phyloP scores from a whole-genome alignment of 768 basidiomycete species.

The Termitomyces sp. region DNA sequence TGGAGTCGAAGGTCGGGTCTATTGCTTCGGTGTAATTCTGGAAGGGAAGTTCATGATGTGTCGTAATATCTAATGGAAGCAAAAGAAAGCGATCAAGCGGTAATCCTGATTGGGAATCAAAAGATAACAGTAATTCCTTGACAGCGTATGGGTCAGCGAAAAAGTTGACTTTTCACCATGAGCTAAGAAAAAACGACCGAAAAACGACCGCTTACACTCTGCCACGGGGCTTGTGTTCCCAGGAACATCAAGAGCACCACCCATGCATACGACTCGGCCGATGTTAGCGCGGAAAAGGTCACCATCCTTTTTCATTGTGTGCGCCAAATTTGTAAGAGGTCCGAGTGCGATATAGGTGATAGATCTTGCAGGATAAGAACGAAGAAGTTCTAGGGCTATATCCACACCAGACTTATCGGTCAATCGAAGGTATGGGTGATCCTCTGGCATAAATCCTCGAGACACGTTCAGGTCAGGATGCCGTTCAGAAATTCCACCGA shows the following conservation, averaged over 20 bases:
- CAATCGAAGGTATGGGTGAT: conserved; percentile 40
- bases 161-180: conserved; percentile 58
- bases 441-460: conserved; percentile 12
- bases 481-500: conserved; percentile 51
- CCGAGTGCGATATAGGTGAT: conserved; percentile 73
- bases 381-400: conserved; percentile 50
- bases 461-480: conserved; percentile 58
- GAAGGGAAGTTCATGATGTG: conserved; percentile 74
- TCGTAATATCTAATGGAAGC: conserved; percentile 79
- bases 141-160: conserved; percentile 88
- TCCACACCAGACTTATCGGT: conserved; percentile 44
- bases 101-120: conserved; percentile 32
- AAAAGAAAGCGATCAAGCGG: conserved; percentile 66
- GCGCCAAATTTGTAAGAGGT: conserved; percentile 77
- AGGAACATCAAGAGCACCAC: conserved; percentile 88
- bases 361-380: conserved; percentile 39
- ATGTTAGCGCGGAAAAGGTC: conserved; percentile 49
- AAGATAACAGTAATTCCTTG: conserved; percentile 52
- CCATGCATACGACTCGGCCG: conserved; percentile 83
- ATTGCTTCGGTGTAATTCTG: conserved; percentile 49
- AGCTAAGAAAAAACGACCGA: background rate
- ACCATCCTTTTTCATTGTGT: conserved; percentile 51
- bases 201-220: conserved; percentile 57
- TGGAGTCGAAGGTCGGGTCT: conserved; percentile 54
- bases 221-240: conserved; percentile 80